These are phyloP conservation scores for Candida yuanshanica DNA, from an alignment of 805 yeast genomes.

Conservation along the genomic window DNA sequence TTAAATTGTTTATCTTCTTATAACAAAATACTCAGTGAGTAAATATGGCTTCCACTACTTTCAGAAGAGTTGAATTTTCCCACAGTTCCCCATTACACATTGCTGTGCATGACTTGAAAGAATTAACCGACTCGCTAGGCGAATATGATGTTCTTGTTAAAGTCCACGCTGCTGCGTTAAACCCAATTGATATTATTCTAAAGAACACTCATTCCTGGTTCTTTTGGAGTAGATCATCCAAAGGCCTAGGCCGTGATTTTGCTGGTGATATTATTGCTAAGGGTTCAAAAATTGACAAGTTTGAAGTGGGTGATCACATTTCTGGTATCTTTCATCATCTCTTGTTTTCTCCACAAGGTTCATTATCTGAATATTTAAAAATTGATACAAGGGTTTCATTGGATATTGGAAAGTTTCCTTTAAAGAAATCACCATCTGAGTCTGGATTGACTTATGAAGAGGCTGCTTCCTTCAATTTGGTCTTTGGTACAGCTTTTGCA, in stretches of 20 bases:
- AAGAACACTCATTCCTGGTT: constrained; percentile 24
- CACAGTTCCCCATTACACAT: constrained; percentile 10
- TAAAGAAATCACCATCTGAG: neutral
- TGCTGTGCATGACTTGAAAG: constrained; percentile 6
- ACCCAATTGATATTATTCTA: constrained; percentile 55
- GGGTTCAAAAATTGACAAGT: constrained; percentile 35
- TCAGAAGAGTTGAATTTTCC: constrained; percentile 15
- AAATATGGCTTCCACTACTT: constrained; percentile 3
- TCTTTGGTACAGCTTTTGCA: constrained; percentile 56
- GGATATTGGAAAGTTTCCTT: constrained; percentile 35
- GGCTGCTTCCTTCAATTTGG: constrained; percentile 62
- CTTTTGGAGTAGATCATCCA: constrained; percentile 17
- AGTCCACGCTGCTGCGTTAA: constrained; percentile 44
- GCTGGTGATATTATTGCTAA: constrained; percentile 49
- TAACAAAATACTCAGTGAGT: too few relatives aligned
- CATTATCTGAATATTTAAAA: constrained; percentile 42
- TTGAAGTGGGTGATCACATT: constrained; percentile 50
- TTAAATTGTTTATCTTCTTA: too few relatives aligned
- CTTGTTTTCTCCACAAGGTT: constrained; percentile 29
- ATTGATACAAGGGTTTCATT: constrained; percentile 30
- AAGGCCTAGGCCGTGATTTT: constrained; percentile 46
- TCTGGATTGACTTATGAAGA: constrained; percentile 34
- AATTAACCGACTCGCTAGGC: constrained; percentile 29
- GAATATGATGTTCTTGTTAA: constrained; percentile 40
- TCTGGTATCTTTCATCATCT: constrained; percentile 32